Evolutionary conservation across 1,139 yeast genomes (phyloP).

Genomic region (Pichia kudriavzevii): DNA sequence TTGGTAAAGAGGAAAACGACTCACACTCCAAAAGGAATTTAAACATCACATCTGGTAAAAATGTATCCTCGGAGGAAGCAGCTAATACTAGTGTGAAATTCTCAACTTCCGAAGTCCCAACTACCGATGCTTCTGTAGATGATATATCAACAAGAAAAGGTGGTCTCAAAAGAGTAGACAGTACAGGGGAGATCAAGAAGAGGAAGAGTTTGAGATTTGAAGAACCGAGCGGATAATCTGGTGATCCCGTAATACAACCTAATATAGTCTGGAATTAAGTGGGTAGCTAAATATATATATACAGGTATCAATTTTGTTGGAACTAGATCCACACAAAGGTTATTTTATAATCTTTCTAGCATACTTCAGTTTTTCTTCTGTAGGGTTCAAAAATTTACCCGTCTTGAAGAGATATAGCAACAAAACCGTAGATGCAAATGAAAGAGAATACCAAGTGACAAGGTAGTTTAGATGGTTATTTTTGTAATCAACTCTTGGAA

Average conservation of each 20-base stretch:
- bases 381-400: slow-evolving; percentile 35
- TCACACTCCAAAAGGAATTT: neutral
- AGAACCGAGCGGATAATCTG: slow-evolving; percentile 5
- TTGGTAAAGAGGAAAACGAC: slow-evolving; percentile 5
- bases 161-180: slow-evolving; percentile 5
- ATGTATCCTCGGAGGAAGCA: neutral
- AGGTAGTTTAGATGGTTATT: slow-evolving; percentile 90
- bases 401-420: slow-evolving; percentile 51
- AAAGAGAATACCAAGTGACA: slow-evolving; percentile 91
- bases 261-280: too few relatives aligned
- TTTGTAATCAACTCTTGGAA: slow-evolving; percentile 69
- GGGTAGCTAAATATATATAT: slow-evolving; percentile 2
- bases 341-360: slow-evolving; percentile 30
- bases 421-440: slow-evolving; percentile 61
- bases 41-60: slow-evolving; percentile 2
- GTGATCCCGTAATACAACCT: too few relatives aligned
- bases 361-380: slow-evolving; percentile 38
- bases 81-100: slow-evolving; percentile 1
- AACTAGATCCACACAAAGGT: neutral
- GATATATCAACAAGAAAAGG: slow-evolving; percentile 1
- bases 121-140: neutral
- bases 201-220: slow-evolving; percentile 12
- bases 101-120: neutral
- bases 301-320: neutral
- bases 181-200: slow-evolving; percentile 5